Conservation (phyloP, 441 rosid species). For the Populus hybrid region DNA sequence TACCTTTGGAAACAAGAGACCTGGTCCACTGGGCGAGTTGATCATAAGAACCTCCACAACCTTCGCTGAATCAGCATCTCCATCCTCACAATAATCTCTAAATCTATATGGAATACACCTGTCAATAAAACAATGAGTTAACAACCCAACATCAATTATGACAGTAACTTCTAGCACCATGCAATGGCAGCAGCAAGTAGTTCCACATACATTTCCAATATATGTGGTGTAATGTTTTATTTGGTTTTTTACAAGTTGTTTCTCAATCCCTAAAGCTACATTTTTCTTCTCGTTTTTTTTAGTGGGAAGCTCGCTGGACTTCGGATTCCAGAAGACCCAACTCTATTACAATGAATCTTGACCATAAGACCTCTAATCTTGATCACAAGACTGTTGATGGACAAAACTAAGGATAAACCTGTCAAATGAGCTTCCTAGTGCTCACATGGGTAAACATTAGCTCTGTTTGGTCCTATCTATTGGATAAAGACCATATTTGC, state of each 20-base stretch:
- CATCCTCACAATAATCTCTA: conserved; percentile 39
- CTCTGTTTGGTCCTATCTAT: not conserved
- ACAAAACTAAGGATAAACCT: not conserved
- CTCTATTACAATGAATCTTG: not conserved
- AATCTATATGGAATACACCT: conserved; percentile 94
- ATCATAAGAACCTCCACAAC: conserved; percentile 88
- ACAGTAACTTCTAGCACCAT: not conserved
- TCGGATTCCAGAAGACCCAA: not conserved
- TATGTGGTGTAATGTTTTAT: not conserved
- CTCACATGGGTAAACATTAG: not conserved
- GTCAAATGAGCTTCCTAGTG: not conserved
- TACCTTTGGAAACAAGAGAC: conserved; percentile 94
- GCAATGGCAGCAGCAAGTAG: not conserved
- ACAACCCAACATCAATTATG: not conserved
- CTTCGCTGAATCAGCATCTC: conserved; percentile 41
- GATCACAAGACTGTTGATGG: not conserved
- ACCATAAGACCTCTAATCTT: not conserved
- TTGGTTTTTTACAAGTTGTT: not conserved
- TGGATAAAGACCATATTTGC: not conserved
- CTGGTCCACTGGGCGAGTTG: conserved; percentile 85
- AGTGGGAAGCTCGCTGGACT: not conserved
- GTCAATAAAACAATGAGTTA: conserved; percentile 21
- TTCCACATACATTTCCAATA: not conserved
- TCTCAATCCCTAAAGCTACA: not conserved
- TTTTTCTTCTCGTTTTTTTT: not conserved